Percentiles rank a stretch among this genome's conserved stretches.
phyloP scores from a whole-genome alignment of 495 filamentous ascomycete genomes.

The Penicillium tannophilum region DNA sequence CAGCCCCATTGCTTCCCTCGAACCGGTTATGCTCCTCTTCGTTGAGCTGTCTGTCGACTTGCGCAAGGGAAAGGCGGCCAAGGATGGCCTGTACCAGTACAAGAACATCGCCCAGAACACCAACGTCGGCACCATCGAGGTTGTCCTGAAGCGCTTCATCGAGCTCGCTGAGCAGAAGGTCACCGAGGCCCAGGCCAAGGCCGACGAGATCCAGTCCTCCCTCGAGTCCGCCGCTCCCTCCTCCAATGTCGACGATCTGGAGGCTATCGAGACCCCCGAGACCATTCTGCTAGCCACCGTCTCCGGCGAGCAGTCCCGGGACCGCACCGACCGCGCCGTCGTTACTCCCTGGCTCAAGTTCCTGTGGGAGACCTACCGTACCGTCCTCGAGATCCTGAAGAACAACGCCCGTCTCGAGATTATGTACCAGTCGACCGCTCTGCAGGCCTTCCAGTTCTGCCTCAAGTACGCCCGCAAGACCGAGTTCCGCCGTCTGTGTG shows the following conservation, averaged over 20 bases:
- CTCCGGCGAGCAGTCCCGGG: conserved; percentile 93
- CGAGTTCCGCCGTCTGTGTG: conserved; percentile 96
- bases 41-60: conserved; percentile 96
- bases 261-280: conserved; percentile 96
- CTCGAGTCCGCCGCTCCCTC: conserved; percentile 72
- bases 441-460: conserved; percentile 98
- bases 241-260: conserved; percentile 86
- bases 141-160: conserved; percentile 96
- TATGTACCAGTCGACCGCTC: conserved; percentile 96
- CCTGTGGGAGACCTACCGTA: conserved; percentile 99
- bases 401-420: conserved; percentile 98
- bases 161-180: conserved; percentile 96
- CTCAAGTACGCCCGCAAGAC: conserved; percentile 98
- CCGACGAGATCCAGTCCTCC: conserved; percentile 87
- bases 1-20: conserved; percentile 92
- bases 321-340: conserved; percentile 95
- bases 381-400: conserved; percentile 95
- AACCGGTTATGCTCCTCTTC: conserved; percentile 97
- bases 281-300: conserved; percentile 97
- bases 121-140: conserved; percentile 96
- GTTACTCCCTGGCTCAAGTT: conserved; percentile 99
- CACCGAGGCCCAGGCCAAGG: conserved; percentile 92
- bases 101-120: conserved; percentile 99
- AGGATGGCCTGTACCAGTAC: conserved; percentile 98
- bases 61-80: conserved; percentile 95